Evolutionary conservation across 768 basidiomycete genomes (phyloP), one percentile per base, ranked within the genome.

Genomic region (Candolleomyces efflorescens): DNA sequence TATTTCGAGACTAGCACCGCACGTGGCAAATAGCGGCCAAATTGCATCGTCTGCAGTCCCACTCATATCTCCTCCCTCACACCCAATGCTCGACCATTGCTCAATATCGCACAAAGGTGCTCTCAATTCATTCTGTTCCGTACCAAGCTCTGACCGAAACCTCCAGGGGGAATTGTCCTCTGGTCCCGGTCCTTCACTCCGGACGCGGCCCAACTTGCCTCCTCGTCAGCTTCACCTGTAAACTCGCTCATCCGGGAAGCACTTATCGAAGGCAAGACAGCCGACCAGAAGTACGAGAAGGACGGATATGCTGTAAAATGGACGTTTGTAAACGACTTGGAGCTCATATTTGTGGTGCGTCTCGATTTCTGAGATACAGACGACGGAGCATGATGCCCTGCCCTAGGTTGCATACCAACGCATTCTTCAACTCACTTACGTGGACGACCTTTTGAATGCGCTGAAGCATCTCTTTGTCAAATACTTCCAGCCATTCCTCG

Each of bases 131-230:
- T 43, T 43, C 41, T 43, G 17, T 17, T 5, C 5, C 27, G 24
- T 6, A 3, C 3, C 17, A 18, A 11, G 17, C 39, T 7, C 57
- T 56, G 23, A 56, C 47, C 32, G 4, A 20, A 26, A 61, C 62
- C 48, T 61, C 2, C 67, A 94, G 94, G 94, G 59, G 96, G 96
- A 36, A 77, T 97, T 55, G 89, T 98, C 37, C 81, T 98, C 36
- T 98, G 94, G 94, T 93, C 92, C 23, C 84, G 88, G 50, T 94
- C 95, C 2, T 98, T 96, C 74, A 96, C 94, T 0, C 94, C 95
- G 4, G 85, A 90, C 20, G 89, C 90, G 46, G 79, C 83, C 5
- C 78, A 84, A 12, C 74, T 91, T 39, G 82, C 85, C 26, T 78
- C 83, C 43, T 87, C 90, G 18, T 75, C 89, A 2, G 77, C 87